These are phyloP conservation scores for Quercus ilex DNA, from an alignment of 306 rosid genomes.

Conservation along the genomic window DNA sequence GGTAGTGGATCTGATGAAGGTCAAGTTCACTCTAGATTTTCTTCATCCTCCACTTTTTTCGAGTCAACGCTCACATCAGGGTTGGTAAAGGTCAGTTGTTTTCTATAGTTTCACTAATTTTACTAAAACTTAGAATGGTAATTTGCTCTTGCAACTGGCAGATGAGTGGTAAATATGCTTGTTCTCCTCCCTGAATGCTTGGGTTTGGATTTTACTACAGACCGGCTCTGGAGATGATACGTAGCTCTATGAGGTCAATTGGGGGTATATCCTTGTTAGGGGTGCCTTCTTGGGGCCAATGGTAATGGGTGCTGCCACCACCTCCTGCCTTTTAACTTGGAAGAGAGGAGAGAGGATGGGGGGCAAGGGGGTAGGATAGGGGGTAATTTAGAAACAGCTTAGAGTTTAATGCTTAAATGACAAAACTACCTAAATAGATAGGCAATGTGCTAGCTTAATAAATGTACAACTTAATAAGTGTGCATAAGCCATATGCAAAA, in stretches of 20 bases:
- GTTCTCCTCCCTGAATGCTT: not conserved
- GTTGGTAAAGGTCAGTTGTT: conserved; percentile 63
- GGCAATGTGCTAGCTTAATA: not conserved
- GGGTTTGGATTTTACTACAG: not conserved
- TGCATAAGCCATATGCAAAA: not conserved
- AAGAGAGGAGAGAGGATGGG: no score
- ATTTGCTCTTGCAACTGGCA: not conserved
- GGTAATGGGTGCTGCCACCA: not conserved
- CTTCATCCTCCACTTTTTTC: conserved; percentile 37
- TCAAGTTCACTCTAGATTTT: conserved; percentile 34
- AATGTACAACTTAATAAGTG: not conserved
- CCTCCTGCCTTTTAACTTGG: not conserved
- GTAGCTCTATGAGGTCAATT: not conserved
- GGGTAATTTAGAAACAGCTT: not conserved
- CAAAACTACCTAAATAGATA: not conserved
- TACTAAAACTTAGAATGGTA: not conserved
- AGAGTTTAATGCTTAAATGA: not conserved
- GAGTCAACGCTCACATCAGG: conserved; percentile 58
- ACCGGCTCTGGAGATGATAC: not conserved
- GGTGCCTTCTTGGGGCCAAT: no score
- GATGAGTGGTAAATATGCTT: not conserved
- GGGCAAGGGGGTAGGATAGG: not conserved
- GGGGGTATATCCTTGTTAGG: no score
- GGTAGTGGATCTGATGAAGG: conserved; percentile 41
- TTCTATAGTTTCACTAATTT: conserved; percentile 2